Conservation (phyloP, 2,329 filamentous ascomycete species). For the Fusarium solani-melongenae region DNA sequence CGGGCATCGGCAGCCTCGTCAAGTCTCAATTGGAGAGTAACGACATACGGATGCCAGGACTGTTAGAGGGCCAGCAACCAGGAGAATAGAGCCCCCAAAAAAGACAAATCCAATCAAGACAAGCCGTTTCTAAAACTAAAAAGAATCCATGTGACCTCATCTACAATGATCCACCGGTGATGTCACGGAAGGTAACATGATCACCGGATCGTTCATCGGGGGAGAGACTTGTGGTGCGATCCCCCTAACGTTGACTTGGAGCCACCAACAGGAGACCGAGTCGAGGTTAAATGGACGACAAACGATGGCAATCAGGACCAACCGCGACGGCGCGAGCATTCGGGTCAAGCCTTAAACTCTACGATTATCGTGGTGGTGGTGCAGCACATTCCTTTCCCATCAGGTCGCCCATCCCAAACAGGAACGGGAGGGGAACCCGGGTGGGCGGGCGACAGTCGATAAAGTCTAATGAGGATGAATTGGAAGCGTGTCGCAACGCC, state of each 20-base stretch:
- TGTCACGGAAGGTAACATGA: neutral
- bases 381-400: conserved; percentile 32
- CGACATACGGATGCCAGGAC: neutral
- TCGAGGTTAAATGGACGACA: neutral
- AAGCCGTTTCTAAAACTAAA: neutral
- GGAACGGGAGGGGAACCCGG: conserved; percentile 7
- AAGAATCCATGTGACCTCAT: neutral
- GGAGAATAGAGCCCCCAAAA: neutral
- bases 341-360: conserved; percentile 5
- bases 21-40: neutral
- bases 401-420: conserved; percentile 2
- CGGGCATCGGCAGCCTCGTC: neutral
- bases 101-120: conserved; percentile 3
- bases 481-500: neutral
- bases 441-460: neutral
- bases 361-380: conserved; percentile 17
- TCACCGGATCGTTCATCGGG: neutral
- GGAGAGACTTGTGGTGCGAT: neutral
- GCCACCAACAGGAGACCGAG: neutral
- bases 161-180: neutral
- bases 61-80: neutral
- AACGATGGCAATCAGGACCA: neutral
- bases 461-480: conserved; percentile 13
- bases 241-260: neutral
- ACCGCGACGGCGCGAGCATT: conserved; percentile 16